A percentile compares a stretch with the other conserved stretches of the same genome.
Conservation (phyloP, 2,329 filamentous ascomycete genomes). For the Neonectria punicea region DNA sequence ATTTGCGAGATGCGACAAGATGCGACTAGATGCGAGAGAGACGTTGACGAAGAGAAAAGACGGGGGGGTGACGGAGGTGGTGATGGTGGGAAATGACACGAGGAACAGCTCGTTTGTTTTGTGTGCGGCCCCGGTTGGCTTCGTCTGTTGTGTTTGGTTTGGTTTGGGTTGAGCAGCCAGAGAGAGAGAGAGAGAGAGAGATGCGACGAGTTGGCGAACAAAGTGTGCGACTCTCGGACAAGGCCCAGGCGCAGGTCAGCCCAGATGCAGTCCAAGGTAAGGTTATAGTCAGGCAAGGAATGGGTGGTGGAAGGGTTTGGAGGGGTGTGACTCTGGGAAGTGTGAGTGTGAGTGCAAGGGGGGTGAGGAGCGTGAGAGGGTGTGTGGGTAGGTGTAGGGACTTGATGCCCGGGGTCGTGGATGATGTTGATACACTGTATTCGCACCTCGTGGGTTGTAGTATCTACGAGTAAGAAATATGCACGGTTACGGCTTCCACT, state of each 20-base stretch:
- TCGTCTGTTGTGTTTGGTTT: conserved; percentile 9
- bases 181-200: background rate
- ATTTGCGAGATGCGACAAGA: conserved; percentile 4
- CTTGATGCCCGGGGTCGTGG: background rate
- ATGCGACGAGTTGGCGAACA: conserved; percentile 30
- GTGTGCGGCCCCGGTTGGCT: background rate
- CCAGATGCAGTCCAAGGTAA: conserved; percentile 39
- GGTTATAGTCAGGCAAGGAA: conserved; percentile 39
- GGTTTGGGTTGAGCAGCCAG: background rate
- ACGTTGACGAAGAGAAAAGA: background rate
- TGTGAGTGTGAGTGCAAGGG: conserved; percentile 9
- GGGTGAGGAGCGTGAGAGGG: conserved; percentile 10
- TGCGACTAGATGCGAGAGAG: background rate
- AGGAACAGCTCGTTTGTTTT: conserved; percentile 5
- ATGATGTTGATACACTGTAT: background rate
- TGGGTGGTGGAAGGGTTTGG: conserved; percentile 25
- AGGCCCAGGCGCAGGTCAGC: conserved; percentile 35
- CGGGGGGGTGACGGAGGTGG: background rate
- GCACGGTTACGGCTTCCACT: background rate
- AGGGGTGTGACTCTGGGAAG: conserved; percentile 12
- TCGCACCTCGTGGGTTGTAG: background rate
- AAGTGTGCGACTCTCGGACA: conserved; percentile 29
- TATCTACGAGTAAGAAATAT: background rate
- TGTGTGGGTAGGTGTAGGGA: background rate
- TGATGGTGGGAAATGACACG: conserved; percentile 1